Percentiles rank a stretch among this genome's conserved stretches.
Evolutionary conservation across 257 asterid species (phyloP).

Genomic region (Solanum dulcamara): DNA sequence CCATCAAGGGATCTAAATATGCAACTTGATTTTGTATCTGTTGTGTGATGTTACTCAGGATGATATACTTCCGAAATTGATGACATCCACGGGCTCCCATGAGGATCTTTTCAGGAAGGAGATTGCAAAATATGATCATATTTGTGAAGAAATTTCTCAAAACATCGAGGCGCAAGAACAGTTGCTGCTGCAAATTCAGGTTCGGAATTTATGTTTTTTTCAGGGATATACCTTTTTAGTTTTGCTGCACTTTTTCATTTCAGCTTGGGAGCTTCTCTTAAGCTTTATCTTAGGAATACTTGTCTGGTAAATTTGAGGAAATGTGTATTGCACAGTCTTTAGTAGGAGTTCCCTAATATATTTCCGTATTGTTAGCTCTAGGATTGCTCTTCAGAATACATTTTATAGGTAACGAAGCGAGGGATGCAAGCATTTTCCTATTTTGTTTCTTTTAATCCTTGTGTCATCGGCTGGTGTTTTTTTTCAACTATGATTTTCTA

Average conservation of each 20-base stretch:
- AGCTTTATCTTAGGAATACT: not conserved
- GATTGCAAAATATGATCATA: constrained; percentile 72
- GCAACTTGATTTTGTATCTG: not conserved
- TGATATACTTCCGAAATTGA: constrained; percentile 89
- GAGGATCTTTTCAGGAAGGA: constrained; percentile 97
- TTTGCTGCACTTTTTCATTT: not conserved
- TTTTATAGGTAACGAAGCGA: not conserved
- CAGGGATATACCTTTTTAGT: not conserved
- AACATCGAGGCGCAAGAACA: constrained; percentile 82
- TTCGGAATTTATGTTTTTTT: constrained; percentile 2
- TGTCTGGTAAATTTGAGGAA: not conserved
- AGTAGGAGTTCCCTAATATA: not conserved
- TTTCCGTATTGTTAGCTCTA: not conserved
- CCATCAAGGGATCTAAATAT: not conserved
- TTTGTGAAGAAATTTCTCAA: constrained; percentile 72
- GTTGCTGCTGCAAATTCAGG: constrained; percentile 83
- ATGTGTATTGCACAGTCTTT: not conserved
- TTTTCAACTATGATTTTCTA: not conserved
- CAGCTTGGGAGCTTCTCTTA: not conserved
- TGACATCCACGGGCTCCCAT: constrained; percentile 76
- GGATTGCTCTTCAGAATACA: not conserved
- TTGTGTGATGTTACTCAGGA: constrained; percentile 42
- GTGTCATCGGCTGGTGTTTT: not conserved
- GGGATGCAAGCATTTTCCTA: not conserved
- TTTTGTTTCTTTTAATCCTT: not conserved